phyloP scores from a whole-genome alignment of 1,139 yeast genomes.

The Candida pseudoviswanathii region DNA sequence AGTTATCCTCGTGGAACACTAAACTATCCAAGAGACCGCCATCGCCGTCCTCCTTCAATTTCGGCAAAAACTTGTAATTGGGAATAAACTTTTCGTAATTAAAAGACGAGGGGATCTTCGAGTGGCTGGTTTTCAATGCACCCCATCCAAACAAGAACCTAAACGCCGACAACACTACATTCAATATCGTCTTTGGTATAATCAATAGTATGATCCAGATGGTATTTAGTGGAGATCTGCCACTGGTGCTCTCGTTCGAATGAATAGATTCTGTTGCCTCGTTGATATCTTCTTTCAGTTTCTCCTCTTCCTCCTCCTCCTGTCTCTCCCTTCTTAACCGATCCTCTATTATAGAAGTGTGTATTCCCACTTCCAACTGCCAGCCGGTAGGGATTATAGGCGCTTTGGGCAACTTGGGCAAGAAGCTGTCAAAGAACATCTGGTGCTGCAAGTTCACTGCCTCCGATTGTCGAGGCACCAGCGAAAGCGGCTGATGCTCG shows the following conservation, averaged over 20 bases:
- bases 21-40: slow-evolving; percentile 18
- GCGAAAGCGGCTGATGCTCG: slow-evolving; percentile 2
- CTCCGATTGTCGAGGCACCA: slow-evolving; percentile 9
- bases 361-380: slow-evolving; percentile 50
- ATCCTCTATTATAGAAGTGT: slow-evolving; percentile 32
- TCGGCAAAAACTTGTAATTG: slow-evolving; percentile 16
- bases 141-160: slow-evolving; percentile 33
- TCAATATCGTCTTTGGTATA: slow-evolving; percentile 46
- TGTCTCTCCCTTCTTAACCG: slow-evolving; percentile 11
- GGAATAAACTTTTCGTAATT: slow-evolving; percentile 22
- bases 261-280: slow-evolving; percentile 9
- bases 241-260: neutral
- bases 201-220: slow-evolving; percentile 48
- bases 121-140: slow-evolving; percentile 10
- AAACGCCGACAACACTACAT: slow-evolving; percentile 36
- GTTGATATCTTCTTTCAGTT: slow-evolving; percentile 6
- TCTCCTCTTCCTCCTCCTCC: slow-evolving; percentile 7
- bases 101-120: slow-evolving; percentile 30
- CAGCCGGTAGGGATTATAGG: slow-evolving; percentile 42
- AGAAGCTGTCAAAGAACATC: slow-evolving; percentile 33
- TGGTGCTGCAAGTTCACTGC: slow-evolving; percentile 35
- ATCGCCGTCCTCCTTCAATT: slow-evolving; percentile 6
- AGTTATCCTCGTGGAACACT: slow-evolving; percentile 27
- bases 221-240: slow-evolving; percentile 21
- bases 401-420: slow-evolving; percentile 48